phyloP scores from a whole-genome alignment of 306 rosid genomes.

The Mucuna pruriens region DNA sequence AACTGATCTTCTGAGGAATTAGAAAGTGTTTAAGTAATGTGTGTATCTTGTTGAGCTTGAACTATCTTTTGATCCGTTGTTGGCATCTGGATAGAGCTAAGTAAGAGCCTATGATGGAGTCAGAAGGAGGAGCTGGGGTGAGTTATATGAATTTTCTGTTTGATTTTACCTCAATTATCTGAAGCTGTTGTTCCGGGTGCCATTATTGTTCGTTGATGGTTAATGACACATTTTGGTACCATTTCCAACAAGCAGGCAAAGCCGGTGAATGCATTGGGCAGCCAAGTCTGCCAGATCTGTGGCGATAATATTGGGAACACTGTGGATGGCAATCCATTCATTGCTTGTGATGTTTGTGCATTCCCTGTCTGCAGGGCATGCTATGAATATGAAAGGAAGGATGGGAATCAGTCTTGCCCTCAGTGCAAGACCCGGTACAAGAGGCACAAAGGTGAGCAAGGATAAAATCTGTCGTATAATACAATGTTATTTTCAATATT shows the following conservation, averaged over 20 bases:
- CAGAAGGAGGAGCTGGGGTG: slow-evolving; percentile 83
- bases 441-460: slow-evolving; percentile 72
- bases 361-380: slow-evolving; percentile 97
- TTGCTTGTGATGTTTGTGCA: slow-evolving; percentile 80
- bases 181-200: slow-evolving; percentile 1
- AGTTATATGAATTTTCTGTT: slow-evolving; percentile 41
- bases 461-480: slow-evolving; percentile 9
- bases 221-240: slow-evolving; percentile 15
- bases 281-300: slow-evolving; percentile 89
- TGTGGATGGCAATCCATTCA: slow-evolving; percentile 67
- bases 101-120: slow-evolving; percentile 73
- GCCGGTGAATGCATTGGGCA: slow-evolving; percentile 59
- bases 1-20: not conserved
- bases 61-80: slow-evolving; percentile 42
- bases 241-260: slow-evolving; percentile 53
- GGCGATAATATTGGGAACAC: slow-evolving; percentile 85
- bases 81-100: slow-evolving; percentile 45
- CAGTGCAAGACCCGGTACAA: slow-evolving; percentile 93
- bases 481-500: slow-evolving; percentile 18
- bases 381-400: slow-evolving; percentile 97
- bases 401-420: slow-evolving; percentile 96
- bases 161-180: not conserved
- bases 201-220: slow-evolving; percentile 7
- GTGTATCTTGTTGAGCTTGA: slow-evolving; percentile 53
- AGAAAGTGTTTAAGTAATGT: slow-evolving; percentile 45